Evolutionary conservation across 305 asterid species (phyloP).

Genomic region (Fraxinus dipetala): DNA sequence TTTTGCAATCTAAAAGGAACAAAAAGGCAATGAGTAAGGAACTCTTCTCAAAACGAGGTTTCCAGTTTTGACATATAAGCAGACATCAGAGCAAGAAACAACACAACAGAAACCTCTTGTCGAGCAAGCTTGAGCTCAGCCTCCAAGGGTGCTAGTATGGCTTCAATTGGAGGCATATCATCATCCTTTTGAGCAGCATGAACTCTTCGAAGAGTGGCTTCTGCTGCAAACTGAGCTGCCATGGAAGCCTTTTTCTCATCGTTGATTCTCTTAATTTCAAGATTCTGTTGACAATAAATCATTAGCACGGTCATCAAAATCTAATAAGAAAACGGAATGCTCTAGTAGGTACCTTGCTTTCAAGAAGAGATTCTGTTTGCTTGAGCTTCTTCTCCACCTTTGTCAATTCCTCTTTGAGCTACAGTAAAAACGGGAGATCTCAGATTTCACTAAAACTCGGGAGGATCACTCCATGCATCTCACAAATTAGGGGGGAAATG

Average conservation of each 20-base stretch:
- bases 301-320: conserved; percentile 3
- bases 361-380: conserved; percentile 79
- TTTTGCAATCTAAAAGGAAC: conserved; percentile 66
- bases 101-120: conserved; percentile 61
- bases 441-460: conserved; percentile 29
- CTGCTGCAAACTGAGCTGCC: conserved; percentile 99
- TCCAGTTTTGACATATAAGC: conserved; percentile 17
- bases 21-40: conserved; percentile 17
- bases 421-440: conserved; percentile 25
- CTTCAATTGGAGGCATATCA: conserved; percentile 99
- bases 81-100: not conserved
- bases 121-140: conserved; percentile 97
- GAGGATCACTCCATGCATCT: conserved; percentile 6
- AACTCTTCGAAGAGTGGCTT: conserved; percentile 97
- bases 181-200: conserved; percentile 98
- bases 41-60: conserved; percentile 19
- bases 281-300: conserved; percentile 58
- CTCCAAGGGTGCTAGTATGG: conserved; percentile 94
- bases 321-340: conserved; percentile 13
- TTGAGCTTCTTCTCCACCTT: conserved; percentile 89
- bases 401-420: conserved; percentile 86
- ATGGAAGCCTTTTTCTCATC: conserved; percentile 98
- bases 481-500: not conserved
- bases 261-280: conserved; percentile 90
- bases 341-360: conserved; percentile 72